Percentiles rank a stretch among this genome's conserved stretches.
Evolutionary conservation across 768 basidiomycete genomes (phyloP).

Genomic region (Ramaria sp.): DNA sequence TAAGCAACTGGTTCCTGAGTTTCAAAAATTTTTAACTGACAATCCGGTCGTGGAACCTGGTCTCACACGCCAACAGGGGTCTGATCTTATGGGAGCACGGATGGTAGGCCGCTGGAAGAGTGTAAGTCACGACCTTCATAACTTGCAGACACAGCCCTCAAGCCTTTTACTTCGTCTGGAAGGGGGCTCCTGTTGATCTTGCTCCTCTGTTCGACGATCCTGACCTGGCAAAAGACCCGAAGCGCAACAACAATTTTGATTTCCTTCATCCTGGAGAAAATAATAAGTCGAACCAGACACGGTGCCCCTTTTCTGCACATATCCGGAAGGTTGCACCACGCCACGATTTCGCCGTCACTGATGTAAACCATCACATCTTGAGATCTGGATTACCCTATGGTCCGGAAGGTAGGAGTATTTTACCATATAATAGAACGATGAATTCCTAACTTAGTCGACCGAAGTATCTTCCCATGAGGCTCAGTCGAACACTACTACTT

Average conservation of each 20-base stretch:
- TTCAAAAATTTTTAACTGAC: slow-evolving; percentile 19
- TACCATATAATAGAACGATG: not conserved
- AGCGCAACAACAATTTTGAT: slow-evolving; percentile 21
- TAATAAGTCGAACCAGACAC: slow-evolving; percentile 13
- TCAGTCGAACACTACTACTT: slow-evolving; percentile 24
- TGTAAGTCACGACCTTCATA: not conserved
- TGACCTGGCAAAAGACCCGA: slow-evolving; percentile 17
- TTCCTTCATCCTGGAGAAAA: slow-evolving; percentile 13
- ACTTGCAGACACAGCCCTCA: not conserved
- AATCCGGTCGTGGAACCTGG: slow-evolving; percentile 14
- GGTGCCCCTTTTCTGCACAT: slow-evolving; percentile 22
- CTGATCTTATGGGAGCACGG: slow-evolving; percentile 22
- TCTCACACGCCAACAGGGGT: slow-evolving; percentile 14
- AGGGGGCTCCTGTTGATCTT: slow-evolving; percentile 21
- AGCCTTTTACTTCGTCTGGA: slow-evolving; percentile 10
- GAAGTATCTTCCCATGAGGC: slow-evolving; percentile 29
- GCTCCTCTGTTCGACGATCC: slow-evolving; percentile 18
- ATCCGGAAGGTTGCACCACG: slow-evolving; percentile 21
- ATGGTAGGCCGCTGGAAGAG: slow-evolving; percentile 26
- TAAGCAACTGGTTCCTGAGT: slow-evolving; percentile 26
- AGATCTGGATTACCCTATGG: slow-evolving; percentile 45
- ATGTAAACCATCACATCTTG: slow-evolving; percentile 26
- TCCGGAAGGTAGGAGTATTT: slow-evolving; percentile 23
- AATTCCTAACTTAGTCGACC: not conserved
- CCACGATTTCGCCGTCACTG: slow-evolving; percentile 15